These are phyloP conservation scores for Multifurca ochricompacta DNA, from an alignment of 768 basidiomycete genomes.

Conservation along the genomic window DNA sequence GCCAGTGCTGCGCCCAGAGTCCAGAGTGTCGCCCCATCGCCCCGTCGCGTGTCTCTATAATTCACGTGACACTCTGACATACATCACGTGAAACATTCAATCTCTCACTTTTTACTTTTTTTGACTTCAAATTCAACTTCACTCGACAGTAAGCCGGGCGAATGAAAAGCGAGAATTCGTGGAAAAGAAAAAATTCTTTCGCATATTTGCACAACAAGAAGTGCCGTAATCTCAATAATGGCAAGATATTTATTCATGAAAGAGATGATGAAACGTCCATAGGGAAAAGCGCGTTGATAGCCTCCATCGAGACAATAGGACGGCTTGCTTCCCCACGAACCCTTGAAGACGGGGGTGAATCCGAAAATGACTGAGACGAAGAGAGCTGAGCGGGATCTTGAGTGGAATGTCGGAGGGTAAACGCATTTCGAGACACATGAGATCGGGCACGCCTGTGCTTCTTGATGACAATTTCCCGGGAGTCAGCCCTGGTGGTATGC, in stretches of 20 bases:
- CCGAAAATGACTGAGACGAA: background rate
- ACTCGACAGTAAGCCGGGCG: too few relatives aligned
- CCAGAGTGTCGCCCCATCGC: too few relatives aligned
- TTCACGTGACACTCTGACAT: background rate
- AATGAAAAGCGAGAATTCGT: too few relatives aligned
- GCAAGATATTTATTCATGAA: background rate
- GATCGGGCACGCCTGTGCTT: background rate
- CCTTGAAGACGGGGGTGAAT: background rate
- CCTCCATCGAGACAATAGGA: background rate
- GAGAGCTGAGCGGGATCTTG: background rate
- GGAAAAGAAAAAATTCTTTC: too few relatives aligned
- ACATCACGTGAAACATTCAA: slow-evolving; percentile 8
- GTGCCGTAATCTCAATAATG: background rate
- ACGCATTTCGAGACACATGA: background rate
- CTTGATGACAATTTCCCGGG: background rate
- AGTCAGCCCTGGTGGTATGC: background rate
- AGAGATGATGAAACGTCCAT: background rate
- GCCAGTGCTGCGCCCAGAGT: too few relatives aligned
- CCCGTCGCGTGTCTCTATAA: background rate
- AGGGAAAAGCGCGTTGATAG: background rate
- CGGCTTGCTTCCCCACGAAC: background rate
- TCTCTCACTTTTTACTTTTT: too few relatives aligned
- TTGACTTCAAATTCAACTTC: too few relatives aligned
- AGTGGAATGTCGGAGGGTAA: background rate
- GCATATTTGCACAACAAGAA: background rate